Conservation (phyloP, 2,329 filamentous ascomycete genomes). For the Colletotrichum musae region DNA sequence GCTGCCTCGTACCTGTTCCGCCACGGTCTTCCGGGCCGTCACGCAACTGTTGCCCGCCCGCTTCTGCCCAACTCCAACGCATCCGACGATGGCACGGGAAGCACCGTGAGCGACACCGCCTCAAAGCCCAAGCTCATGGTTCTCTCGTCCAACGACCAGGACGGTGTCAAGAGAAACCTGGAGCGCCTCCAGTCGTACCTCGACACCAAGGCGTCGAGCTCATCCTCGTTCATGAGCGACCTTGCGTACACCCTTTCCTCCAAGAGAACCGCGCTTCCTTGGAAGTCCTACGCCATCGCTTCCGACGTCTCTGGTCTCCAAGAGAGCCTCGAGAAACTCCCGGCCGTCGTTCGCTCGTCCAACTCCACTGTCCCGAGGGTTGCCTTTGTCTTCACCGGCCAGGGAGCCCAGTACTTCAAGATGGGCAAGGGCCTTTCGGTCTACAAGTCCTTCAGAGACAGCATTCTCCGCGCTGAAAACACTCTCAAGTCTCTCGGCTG, state of each 20-base stretch:
- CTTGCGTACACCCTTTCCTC: slow-evolving; percentile 62
- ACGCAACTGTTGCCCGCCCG: slow-evolving; percentile 11
- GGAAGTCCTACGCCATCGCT: slow-evolving; percentile 57
- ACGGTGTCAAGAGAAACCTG: slow-evolving; percentile 53
- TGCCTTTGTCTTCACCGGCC: slow-evolving; percentile 60
- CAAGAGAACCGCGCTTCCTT: slow-evolving; percentile 61
- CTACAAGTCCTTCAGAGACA: slow-evolving; percentile 59
- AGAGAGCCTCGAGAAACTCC: slow-evolving; percentile 44
- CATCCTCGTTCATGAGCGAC: slow-evolving; percentile 51
- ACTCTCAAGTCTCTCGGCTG: slow-evolving; percentile 42
- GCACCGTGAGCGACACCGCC: slow-evolving; percentile 13
- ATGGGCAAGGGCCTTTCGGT: slow-evolving; percentile 59
- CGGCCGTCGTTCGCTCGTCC: slow-evolving; percentile 44
- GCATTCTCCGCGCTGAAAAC: slow-evolving; percentile 40
- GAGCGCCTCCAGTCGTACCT: slow-evolving; percentile 54
- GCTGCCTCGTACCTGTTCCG: slow-evolving; percentile 35
- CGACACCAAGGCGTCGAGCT: slow-evolving; percentile 56
- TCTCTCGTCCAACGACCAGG: slow-evolving; percentile 56
- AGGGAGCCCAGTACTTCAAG: slow-evolving; percentile 58
- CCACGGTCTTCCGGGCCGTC: slow-evolving; percentile 30
- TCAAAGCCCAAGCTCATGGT: slow-evolving; percentile 55
- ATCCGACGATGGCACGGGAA: slow-evolving; percentile 22
- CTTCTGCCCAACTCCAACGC: slow-evolving; percentile 9
- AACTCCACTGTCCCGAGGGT: slow-evolving; percentile 49
- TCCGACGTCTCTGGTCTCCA: slow-evolving; percentile 48